A percentile compares a stretch with the other conserved stretches of the same genome.
Conservation (phyloP, 192 early-diverging fungal genomes). For the Blastocladiella britannica region DNA sequence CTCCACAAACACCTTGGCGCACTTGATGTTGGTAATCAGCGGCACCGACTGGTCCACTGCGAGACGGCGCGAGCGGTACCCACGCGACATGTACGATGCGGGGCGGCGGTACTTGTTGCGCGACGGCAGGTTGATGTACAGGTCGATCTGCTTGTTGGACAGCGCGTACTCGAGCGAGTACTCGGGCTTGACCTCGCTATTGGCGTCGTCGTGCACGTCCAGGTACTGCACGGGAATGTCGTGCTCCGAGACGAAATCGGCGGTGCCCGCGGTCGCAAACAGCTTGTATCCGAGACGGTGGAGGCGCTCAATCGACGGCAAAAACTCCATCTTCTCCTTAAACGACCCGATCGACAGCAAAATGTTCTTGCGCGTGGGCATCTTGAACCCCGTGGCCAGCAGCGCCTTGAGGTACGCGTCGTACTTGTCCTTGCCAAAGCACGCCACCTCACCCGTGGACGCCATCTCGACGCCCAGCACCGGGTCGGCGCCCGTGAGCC, state of each 20-base stretch:
- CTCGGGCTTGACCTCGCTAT: slow-evolving; percentile 45
- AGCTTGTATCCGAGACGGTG: slow-evolving; percentile 70
- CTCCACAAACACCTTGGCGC: slow-evolving; percentile 94
- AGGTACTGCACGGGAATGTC: slow-evolving; percentile 76
- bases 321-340: slow-evolving; percentile 95
- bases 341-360: slow-evolving; percentile 89
- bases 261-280: slow-evolving; percentile 91
- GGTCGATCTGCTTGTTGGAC: slow-evolving; percentile 86
- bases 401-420: slow-evolving; percentile 93
- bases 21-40: slow-evolving; percentile 97
- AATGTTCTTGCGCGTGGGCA: slow-evolving; percentile 83
- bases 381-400: slow-evolving; percentile 72
- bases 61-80: slow-evolving; percentile 88
- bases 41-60: slow-evolving; percentile 93
- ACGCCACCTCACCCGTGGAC: slow-evolving; percentile 96
- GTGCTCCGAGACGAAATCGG: slow-evolving; percentile 92
- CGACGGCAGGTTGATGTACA: slow-evolving; percentile 98
- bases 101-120: slow-evolving; percentile 91
- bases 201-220: slow-evolving; percentile 38
- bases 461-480: slow-evolving; percentile 99
- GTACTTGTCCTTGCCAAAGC: slow-evolving; percentile 93
- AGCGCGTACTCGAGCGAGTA: slow-evolving; percentile 87
- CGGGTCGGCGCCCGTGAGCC: slow-evolving; percentile 87
- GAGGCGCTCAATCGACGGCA: slow-evolving; percentile 68
- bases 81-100: slow-evolving; percentile 80